phyloP scores from a whole-genome alignment of 2,329 filamentous ascomycete species.

The Penicillium sp. region DNA sequence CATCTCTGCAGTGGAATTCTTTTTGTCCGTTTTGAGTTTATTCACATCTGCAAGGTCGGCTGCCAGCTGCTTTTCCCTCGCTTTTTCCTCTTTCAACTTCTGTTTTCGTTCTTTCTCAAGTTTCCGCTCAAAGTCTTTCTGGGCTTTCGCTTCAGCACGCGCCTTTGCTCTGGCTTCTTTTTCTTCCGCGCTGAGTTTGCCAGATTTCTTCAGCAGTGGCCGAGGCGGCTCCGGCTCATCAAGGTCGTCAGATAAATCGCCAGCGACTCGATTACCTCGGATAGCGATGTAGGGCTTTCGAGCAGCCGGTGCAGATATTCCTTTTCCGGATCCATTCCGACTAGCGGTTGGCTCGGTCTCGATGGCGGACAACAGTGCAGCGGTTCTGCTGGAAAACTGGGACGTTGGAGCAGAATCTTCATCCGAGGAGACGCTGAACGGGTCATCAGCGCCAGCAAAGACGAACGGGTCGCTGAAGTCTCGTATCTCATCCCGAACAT shows the following conservation, averaged over 20 bases:
- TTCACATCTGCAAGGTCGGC: constrained; percentile 67
- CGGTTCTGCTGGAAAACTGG: constrained; percentile 37
- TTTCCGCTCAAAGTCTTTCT: constrained; percentile 51
- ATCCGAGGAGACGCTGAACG: constrained; percentile 18
- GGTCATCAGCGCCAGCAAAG: constrained; percentile 22
- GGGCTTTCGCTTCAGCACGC: constrained; percentile 45
- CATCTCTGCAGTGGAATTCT: constrained; percentile 68
- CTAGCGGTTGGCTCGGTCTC: neutral
- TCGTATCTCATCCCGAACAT: constrained; percentile 24
- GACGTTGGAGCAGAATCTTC: constrained; percentile 13
- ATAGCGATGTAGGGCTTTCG: constrained; percentile 8
- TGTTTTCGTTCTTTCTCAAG: constrained; percentile 48
- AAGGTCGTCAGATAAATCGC: constrained; percentile 28
- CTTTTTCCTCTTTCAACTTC: constrained; percentile 50
- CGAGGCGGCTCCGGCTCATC: constrained; percentile 42
- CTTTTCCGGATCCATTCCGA: neutral
- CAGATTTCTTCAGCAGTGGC: constrained; percentile 40
- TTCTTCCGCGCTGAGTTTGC: constrained; percentile 22
- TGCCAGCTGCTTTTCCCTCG: constrained; percentile 57
- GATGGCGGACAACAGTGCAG: constrained; percentile 35
- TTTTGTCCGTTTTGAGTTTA: constrained; percentile 66
- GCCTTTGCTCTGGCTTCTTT: constrained; percentile 48
- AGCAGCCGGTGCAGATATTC: neutral
- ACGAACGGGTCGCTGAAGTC: constrained; percentile 30
- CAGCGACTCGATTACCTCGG: constrained; percentile 3